phyloP scores from a whole-genome alignment of 495 filamentous ascomycete species.

The Cercophora scortea region DNA sequence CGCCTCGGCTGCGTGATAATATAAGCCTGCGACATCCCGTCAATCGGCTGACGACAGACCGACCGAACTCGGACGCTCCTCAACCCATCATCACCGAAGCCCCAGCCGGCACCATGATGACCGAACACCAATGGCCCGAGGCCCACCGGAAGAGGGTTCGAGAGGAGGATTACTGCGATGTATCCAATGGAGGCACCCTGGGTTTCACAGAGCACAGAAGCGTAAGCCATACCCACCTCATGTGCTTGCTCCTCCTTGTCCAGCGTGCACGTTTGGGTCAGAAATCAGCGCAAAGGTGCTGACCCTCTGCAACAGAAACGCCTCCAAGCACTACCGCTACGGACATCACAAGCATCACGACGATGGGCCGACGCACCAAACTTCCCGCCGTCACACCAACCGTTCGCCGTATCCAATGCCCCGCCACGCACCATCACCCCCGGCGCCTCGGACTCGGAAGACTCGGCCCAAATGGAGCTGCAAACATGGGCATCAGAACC shows the following conservation, averaged over 20 bases:
- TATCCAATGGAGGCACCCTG: slow-evolving; percentile 15
- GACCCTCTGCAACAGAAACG: slow-evolving; percentile 31
- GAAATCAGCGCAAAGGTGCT: slow-evolving; percentile 1
- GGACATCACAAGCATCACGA: slow-evolving; percentile 32
- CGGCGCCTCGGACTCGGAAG: slow-evolving; percentile 27
- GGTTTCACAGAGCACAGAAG: slow-evolving; percentile 42
- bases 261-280: too few relatives aligned
- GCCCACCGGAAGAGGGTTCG: slow-evolving; percentile 21
- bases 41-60: too few relatives aligned
- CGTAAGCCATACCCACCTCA: slow-evolving; percentile 21
- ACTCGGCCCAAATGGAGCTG: slow-evolving; percentile 1
- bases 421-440: slow-evolving; percentile 26
- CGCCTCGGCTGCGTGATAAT: too few relatives aligned
- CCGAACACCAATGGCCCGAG: slow-evolving; percentile 13
- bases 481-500: slow-evolving; percentile 22
- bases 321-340: slow-evolving; percentile 35
- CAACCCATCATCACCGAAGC: too few relatives aligned
- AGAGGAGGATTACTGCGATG: slow-evolving; percentile 25
- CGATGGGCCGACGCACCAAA: slow-evolving; percentile 26
- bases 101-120: slow-evolving; percentile 4
- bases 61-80: too few relatives aligned
- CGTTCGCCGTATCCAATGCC: slow-evolving; percentile 7
- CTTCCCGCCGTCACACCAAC: slow-evolving; percentile 18
- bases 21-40: too few relatives aligned
- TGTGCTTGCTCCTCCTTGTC: neutral